These are phyloP conservation scores for Dimargaris cristalligena DNA, from an alignment of 192 early-diverging fungal species.

Conservation along the genomic window DNA sequence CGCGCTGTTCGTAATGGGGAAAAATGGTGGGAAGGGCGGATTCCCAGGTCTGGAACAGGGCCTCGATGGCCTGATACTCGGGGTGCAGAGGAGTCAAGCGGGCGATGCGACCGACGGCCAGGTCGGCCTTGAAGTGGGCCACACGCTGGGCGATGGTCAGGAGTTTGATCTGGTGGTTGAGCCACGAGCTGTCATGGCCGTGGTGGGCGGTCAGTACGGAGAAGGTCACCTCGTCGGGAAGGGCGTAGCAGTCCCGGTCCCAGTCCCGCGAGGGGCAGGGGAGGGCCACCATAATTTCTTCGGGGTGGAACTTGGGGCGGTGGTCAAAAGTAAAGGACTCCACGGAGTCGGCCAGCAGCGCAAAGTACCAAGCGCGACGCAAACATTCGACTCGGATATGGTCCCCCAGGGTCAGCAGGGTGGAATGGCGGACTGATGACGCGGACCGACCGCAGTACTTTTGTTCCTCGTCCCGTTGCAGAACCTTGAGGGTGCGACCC, in stretches of 20 bases:
- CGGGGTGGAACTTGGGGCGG: background rate
- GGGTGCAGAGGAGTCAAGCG: background rate
- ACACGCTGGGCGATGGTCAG: background rate
- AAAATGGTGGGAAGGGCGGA: background rate
- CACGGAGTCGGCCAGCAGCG: background rate
- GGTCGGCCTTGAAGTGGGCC: background rate
- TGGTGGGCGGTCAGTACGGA: background rate
- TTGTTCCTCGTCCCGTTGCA: conserved; percentile 2
- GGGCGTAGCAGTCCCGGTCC: background rate
- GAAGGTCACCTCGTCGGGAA: background rate
- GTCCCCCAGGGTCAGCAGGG: background rate
- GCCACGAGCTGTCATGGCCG: background rate
- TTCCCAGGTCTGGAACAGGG: conserved; percentile 5
- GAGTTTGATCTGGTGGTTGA: background rate
- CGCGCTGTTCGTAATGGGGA: background rate
- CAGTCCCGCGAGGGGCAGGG: conserved; percentile 5
- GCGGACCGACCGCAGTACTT: background rate
- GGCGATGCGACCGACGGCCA: too few relatives aligned
- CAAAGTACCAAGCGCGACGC: conserved; percentile 4
- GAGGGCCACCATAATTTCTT: background rate
- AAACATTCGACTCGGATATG: conserved; percentile 5
- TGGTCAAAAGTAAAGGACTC: conserved; percentile 6
- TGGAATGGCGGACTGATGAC: background rate
- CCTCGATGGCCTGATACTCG: conserved; percentile 5
- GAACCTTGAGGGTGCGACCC: background rate